Conservation (phyloP, 2,329 filamentous ascomycete species). For the Trichoderma cornu-damae region DNA sequence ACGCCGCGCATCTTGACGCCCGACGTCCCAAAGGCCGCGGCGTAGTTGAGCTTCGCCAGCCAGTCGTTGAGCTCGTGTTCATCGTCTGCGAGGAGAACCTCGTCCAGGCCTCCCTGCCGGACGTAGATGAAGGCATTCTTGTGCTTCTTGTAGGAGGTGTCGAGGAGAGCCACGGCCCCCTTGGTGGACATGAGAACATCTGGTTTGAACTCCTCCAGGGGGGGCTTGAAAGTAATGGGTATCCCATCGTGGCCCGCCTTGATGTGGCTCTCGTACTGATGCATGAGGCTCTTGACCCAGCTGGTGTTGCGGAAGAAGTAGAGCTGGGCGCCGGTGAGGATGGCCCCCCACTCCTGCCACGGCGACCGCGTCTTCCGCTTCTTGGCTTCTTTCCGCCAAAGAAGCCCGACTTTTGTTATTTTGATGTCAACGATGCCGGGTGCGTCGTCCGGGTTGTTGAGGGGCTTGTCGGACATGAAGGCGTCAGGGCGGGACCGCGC, state of each 20-base stretch:
- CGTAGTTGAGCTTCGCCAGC: slow-evolving; percentile 93
- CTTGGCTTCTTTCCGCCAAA: slow-evolving; percentile 93
- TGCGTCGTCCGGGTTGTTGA: slow-evolving; percentile 77
- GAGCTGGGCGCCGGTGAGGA: slow-evolving; percentile 91
- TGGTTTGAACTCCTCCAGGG: slow-evolving; percentile 85
- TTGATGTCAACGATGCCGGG: slow-evolving; percentile 96
- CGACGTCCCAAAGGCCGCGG: slow-evolving; percentile 85
- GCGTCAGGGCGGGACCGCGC: slow-evolving; percentile 89
- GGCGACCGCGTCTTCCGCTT: slow-evolving; percentile 92
- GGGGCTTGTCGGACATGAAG: slow-evolving; percentile 84
- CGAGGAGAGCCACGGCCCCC: slow-evolving; percentile 81
- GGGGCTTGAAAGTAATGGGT: slow-evolving; percentile 84
- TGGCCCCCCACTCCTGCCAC: slow-evolving; percentile 98
- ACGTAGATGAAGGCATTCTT: slow-evolving; percentile 94
- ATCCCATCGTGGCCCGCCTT: slow-evolving; percentile 70
- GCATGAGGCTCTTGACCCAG: slow-evolving; percentile 88
- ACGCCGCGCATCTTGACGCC: slow-evolving; percentile 88
- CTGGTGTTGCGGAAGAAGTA: slow-evolving; percentile 93
- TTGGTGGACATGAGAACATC: slow-evolving; percentile 92
- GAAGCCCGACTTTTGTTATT: slow-evolving; percentile 86
- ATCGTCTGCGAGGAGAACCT: slow-evolving; percentile 83
- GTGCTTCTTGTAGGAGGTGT: slow-evolving; percentile 85
- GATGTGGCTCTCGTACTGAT: slow-evolving; percentile 78
- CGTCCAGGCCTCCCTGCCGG: slow-evolving; percentile 78
- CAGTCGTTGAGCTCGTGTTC: slow-evolving; percentile 94